Evolutionary conservation across 441 rosid species (phyloP).

Genomic region (Syzygium malaccense): DNA sequence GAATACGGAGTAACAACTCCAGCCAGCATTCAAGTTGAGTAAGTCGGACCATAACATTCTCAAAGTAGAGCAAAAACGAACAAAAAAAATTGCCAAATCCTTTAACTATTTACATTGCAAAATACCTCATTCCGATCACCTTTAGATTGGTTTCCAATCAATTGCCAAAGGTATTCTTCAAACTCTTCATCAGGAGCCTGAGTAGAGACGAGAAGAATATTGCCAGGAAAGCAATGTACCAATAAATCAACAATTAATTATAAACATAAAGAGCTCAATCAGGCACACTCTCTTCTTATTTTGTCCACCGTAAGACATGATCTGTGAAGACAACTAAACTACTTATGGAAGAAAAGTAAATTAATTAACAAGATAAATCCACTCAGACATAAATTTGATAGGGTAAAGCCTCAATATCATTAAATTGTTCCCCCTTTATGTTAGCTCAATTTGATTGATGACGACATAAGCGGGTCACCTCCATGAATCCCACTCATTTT

Average conservation of each 20-base stretch:
- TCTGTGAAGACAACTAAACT: neutral
- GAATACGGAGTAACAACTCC: neutral
- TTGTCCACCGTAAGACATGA: neutral
- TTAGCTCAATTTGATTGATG: neutral
- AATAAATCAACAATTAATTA: neutral
- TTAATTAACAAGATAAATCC: neutral
- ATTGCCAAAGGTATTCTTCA: constrained; percentile 87
- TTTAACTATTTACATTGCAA: neutral
- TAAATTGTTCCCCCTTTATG: neutral
- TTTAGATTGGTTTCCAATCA: constrained; percentile 66
- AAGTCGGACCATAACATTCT: neutral
- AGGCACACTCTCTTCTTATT: neutral
- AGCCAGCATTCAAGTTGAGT: neutral
- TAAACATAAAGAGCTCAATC: neutral
- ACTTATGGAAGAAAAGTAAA: neutral
- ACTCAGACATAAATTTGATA: neutral
- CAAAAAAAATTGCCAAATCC: constrained; percentile 12
- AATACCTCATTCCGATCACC: constrained; percentile 91
- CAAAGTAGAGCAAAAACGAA: neutral
- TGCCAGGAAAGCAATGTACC: neutral
- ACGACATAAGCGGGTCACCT: neutral
- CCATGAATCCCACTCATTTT: neutral
- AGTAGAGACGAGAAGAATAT: constrained; percentile 1
- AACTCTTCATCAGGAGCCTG: constrained; percentile 99
- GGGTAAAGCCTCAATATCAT: neutral